A percentile compares a stretch with the other conserved stretches of the same genome.
These are phyloP conservation scores for Cercophora scortea DNA, from an alignment of 495 filamentous ascomycete genomes.

Conservation along the genomic window DNA sequence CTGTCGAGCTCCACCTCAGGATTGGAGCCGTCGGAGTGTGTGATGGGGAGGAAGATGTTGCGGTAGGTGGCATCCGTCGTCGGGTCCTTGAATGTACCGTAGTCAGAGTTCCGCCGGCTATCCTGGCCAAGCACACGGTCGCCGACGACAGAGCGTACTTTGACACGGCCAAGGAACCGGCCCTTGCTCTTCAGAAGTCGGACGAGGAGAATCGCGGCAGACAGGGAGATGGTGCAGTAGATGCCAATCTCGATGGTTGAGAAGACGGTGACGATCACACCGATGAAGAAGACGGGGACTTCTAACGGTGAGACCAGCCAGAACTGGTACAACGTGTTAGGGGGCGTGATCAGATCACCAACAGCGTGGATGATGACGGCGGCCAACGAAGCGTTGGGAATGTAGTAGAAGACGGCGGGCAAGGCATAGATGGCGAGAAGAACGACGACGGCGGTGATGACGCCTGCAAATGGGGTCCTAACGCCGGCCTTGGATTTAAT, in stretches of 20 bases:
- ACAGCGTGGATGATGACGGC: slow-evolving; percentile 98
- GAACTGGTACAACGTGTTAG: slow-evolving; percentile 92
- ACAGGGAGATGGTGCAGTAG: slow-evolving; percentile 73
- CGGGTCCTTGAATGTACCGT: slow-evolving; percentile 41
- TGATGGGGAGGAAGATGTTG: slow-evolving; percentile 85
- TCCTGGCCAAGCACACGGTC: slow-evolving; percentile 66
- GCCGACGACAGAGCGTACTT: slow-evolving; percentile 82
- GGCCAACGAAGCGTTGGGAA: slow-evolving; percentile 76
- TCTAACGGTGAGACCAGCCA: slow-evolving; percentile 90
- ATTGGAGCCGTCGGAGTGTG: slow-evolving; percentile 84
- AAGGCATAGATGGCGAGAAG: slow-evolving; percentile 93
- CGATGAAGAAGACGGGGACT: slow-evolving; percentile 87
- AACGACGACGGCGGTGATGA: slow-evolving; percentile 83
- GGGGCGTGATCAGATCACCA: slow-evolving; percentile 87
- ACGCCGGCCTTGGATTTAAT: slow-evolving; percentile 98
- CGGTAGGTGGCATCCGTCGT: slow-evolving; percentile 35
- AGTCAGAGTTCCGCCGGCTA: slow-evolving; percentile 24
- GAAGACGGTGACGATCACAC: slow-evolving; percentile 88
- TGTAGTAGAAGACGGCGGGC: slow-evolving; percentile 89
- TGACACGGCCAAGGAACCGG: slow-evolving; percentile 80
- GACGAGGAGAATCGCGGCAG: slow-evolving; percentile 74
- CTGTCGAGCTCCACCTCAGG: slow-evolving; percentile 69
- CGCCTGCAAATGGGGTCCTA: slow-evolving; percentile 82
- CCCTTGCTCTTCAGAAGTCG: slow-evolving; percentile 78
- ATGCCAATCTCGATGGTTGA: slow-evolving; percentile 84